Evolutionary conservation across 208 protist species (phyloP), one percentile per base, ranked within the genome.

Genomic region (Acanthamoeba divionensis): DNA sequence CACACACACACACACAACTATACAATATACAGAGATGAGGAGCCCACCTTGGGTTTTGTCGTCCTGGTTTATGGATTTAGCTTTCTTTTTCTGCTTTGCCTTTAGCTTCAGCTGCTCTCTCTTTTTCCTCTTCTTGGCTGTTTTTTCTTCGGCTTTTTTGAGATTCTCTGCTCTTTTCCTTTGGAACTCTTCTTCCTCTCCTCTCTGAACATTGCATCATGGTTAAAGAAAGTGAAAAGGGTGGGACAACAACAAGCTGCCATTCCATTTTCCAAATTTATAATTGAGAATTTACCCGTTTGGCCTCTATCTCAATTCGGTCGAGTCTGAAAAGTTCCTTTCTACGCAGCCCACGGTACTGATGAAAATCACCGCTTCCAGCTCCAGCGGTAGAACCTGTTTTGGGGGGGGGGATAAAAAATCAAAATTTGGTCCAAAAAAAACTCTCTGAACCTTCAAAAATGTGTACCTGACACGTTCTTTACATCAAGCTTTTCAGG

Each of bases 281-380:
- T 29, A 69, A 69, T 10, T 36, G 21, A 31, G 6, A 79, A 8
- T 13, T 2, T 12, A 83, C 73, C 73, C 47, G 36, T 18, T 15
- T 21, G 5, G 44, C 44, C 48, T 83, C 73, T 38, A 65, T 62
- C 21, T 83, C 73, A 0, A 83, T 8, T 33, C 47, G 73, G 8
- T 83, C 48, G 13, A 63, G 73, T 0, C 73, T 45, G 31, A 83
- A 83, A 13, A 83, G 47, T 21, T 83, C 73, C 9, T 83, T 26
- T 7, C 73, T 26, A 18, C 73, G 4, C 48, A 83, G 29, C 21
- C 50, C 63, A 29, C 73, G 4, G 29, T 83, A 83, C 24, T 54
- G 44, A 7, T 83, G 73, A 62, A 83, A 83, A 62, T 83, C 73
- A 18, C 73, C 73, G 47, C 73, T 83, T 24, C 73, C 73, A 83